Percentiles rank a stretch among this genome's conserved stretches.
Evolutionary conservation across 179 eudicot genomes (phyloP).

Genomic region (Spergularia azorica): DNA sequence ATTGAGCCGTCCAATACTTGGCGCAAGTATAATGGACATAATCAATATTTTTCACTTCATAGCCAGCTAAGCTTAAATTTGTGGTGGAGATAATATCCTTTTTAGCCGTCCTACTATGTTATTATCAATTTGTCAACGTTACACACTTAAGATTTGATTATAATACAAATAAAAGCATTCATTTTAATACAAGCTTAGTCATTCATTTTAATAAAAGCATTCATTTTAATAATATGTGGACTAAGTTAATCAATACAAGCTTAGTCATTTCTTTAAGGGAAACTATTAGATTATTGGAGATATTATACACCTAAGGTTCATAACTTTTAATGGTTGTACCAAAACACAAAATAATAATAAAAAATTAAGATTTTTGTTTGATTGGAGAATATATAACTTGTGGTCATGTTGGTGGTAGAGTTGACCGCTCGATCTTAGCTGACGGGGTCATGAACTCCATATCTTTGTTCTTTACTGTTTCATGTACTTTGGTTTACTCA

Average conservation of each 20-base stretch:
- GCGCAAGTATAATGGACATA: neutral
- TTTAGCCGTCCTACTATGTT: conserved; percentile 5
- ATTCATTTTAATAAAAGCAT: too few species aligned
- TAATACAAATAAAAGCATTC: too few species aligned
- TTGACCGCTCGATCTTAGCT: conserved; percentile 5
- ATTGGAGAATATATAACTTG: neutral
- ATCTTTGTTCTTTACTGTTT: neutral
- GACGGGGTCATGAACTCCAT: conserved; percentile 5
- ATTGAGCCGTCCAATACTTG: neutral
- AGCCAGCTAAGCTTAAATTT: conserved; percentile 8
- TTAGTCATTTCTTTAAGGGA: too few species aligned
- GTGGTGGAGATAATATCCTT: neutral
- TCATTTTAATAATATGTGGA: neutral
- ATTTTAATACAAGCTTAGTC: too few species aligned
- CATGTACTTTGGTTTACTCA: neutral
- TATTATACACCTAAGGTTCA: neutral
- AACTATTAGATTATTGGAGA: neutral
- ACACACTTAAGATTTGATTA: neutral
- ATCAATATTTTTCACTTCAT: neutral
- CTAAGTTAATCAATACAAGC: neutral
- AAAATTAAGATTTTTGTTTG: neutral
- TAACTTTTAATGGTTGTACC: neutral
- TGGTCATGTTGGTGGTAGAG: neutral
- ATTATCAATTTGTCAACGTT: neutral
- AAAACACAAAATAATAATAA: neutral